phyloP scores from a whole-genome alignment of 176 grass and related monocot species.

The Aegilops longissima region DNA sequence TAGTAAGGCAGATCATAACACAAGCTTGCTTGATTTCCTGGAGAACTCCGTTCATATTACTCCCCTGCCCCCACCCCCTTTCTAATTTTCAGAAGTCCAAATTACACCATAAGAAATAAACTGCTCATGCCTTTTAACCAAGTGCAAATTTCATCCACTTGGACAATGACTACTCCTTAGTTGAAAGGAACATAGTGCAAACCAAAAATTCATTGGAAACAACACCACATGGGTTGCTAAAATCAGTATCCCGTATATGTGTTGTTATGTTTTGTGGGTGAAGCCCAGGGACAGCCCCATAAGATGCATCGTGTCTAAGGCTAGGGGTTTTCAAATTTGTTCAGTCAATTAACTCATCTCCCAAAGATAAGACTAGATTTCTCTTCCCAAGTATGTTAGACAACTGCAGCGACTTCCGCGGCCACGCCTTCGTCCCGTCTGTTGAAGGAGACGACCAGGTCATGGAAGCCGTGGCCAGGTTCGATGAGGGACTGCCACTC shows the following conservation, averaged over 20 bases:
- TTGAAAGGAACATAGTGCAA: background rate
- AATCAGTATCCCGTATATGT: background rate
- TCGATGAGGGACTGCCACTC: too few species aligned
- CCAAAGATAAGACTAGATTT: background rate
- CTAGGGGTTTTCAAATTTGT: background rate
- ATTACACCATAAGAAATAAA: background rate
- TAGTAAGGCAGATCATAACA: background rate
- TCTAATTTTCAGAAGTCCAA: background rate
- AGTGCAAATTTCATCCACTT: background rate
- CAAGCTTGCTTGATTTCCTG: constrained; percentile 7
- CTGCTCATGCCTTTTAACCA: background rate
- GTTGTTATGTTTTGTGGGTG: background rate
- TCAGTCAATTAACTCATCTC: background rate
- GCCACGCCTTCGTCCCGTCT: too few species aligned
- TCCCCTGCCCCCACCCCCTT: background rate
- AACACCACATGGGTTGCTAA: background rate
- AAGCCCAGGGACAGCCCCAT: background rate
- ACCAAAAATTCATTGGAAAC: background rate
- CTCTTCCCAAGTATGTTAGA: background rate
- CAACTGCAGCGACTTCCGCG: background rate
- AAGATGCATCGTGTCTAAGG: background rate
- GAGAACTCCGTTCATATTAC: background rate
- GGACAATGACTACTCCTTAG: background rate
- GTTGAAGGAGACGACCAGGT: too few species aligned
- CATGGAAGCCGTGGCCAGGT: too few species aligned